These are phyloP conservation scores for Eucalyptus fibrosa DNA, from an alignment of 345 rosid species.

Conservation along the genomic window DNA sequence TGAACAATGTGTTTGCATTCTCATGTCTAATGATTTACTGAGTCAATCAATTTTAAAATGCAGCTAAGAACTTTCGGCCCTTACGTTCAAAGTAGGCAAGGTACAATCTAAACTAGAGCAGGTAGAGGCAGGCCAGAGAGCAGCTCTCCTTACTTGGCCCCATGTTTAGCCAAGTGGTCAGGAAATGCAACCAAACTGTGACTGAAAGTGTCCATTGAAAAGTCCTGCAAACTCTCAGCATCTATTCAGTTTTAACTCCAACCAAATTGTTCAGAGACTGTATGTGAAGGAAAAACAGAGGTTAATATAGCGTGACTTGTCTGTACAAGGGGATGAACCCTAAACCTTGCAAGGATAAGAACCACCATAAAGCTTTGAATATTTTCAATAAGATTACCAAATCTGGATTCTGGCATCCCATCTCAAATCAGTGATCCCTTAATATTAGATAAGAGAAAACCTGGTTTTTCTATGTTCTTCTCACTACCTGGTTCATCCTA, in stretches of 20 bases:
- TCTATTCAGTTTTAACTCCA: background rate
- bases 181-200: slow-evolving; percentile 24
- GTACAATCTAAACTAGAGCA: slow-evolving; percentile 7
- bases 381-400: accelerated
- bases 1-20: background rate
- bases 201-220: slow-evolving; percentile 30
- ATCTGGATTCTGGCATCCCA: background rate
- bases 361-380: background rate
- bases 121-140: background rate
- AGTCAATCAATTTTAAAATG: accelerated
- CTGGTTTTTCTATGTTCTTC: accelerated
- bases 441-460: background rate
- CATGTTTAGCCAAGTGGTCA: slow-evolving; percentile 8
- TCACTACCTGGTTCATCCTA: background rate
- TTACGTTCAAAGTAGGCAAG: background rate
- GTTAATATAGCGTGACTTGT: background rate
- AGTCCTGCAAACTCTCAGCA: slow-evolving; percentile 27
- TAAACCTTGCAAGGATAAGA: background rate
- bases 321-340: background rate
- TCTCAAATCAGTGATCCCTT: background rate
- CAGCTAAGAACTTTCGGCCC: background rate
- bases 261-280: background rate
- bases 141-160: slow-evolving; percentile 13
- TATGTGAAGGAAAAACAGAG: background rate
- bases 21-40: background rate